These are phyloP conservation scores for Cercophora scortea DNA, from an alignment of 495 filamentous ascomycete genomes.

Conservation along the genomic window DNA sequence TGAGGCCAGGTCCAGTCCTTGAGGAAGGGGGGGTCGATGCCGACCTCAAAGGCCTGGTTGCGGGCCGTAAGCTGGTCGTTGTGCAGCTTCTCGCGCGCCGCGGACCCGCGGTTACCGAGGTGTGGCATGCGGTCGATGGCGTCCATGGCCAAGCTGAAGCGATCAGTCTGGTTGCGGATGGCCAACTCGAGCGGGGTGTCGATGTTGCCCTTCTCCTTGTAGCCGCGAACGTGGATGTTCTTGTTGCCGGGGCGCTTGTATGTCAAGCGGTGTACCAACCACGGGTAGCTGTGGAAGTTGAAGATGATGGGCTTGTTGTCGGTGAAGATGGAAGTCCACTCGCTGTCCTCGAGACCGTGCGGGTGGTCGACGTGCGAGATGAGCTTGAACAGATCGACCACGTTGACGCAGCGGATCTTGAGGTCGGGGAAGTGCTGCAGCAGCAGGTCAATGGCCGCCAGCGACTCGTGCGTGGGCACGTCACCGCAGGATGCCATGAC, in stretches of 20 bases:
- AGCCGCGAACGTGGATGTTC: conserved; percentile 63
- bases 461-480: conserved; percentile 59
- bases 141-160: conserved; percentile 63
- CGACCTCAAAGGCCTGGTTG: conserved; percentile 54
- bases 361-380: conserved; percentile 57
- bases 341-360: conserved; percentile 54
- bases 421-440: conserved; percentile 55
- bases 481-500: conserved; percentile 67
- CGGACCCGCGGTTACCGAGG: conserved; percentile 49
- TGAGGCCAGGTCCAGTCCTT: conserved; percentile 58
- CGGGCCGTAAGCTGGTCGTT: conserved; percentile 50
- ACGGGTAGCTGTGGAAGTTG: conserved; percentile 75
- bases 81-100: conserved; percentile 51
- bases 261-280: conserved; percentile 63
- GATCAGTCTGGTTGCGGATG: conserved; percentile 62
- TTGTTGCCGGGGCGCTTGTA: conserved; percentile 60
- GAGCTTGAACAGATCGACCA: conserved; percentile 67
- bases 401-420: conserved; percentile 68
- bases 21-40: conserved; percentile 58
- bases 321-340: conserved; percentile 61
- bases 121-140: conserved; percentile 57
- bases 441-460: conserved; percentile 60
- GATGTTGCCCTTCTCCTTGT: conserved; percentile 73
- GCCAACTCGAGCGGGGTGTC: conserved; percentile 68
- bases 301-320: conserved; percentile 61